Conservation (phyloP, 179 eudicot genomes). For the Beta macrorhiza region DNA sequence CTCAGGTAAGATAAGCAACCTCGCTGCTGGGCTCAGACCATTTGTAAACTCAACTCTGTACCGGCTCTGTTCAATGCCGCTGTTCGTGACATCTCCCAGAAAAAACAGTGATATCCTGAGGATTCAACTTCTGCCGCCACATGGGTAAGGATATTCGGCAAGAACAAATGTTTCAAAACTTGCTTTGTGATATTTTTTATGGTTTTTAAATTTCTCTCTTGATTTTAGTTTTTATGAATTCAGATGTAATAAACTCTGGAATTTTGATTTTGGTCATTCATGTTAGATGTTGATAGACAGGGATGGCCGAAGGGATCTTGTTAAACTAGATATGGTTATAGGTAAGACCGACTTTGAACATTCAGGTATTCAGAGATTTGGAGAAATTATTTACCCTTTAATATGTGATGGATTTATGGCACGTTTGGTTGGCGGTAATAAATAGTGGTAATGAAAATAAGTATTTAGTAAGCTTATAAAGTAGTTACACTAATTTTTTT, state of each 20-base stretch:
- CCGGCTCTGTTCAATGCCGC: slow-evolving; percentile 11
- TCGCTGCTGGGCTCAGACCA: neutral
- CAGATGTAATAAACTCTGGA: slow-evolving; percentile 27
- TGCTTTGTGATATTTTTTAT: slow-evolving; percentile 23
- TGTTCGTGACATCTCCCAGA: neutral
- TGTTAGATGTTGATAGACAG: slow-evolving; percentile 23
- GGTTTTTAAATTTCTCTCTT: slow-evolving; percentile 14
- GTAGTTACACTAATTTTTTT: no score
- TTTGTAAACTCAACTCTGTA: slow-evolving; percentile 9
- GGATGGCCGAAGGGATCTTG: slow-evolving; percentile 23
- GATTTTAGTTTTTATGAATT: slow-evolving; percentile 15
- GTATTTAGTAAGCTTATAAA: no score
- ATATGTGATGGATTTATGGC: slow-evolving; percentile 10
- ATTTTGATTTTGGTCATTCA: slow-evolving; percentile 32
- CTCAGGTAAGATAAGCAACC: slow-evolving; percentile 62
- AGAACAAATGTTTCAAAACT: slow-evolving; percentile 16
- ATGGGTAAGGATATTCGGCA: slow-evolving; percentile 17
- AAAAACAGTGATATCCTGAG: slow-evolving; percentile 1
- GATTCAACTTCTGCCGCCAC: slow-evolving; percentile 19
- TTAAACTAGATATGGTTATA: slow-evolving; percentile 16
- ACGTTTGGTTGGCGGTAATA: neutral
- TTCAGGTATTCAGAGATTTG: slow-evolving; percentile 3
- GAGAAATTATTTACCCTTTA: neutral
- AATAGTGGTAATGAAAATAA: no score
- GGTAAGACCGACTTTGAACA: neutral